Conservation (phyloP, 345 rosid genomes). For the Hibiscus trionum region DNA sequence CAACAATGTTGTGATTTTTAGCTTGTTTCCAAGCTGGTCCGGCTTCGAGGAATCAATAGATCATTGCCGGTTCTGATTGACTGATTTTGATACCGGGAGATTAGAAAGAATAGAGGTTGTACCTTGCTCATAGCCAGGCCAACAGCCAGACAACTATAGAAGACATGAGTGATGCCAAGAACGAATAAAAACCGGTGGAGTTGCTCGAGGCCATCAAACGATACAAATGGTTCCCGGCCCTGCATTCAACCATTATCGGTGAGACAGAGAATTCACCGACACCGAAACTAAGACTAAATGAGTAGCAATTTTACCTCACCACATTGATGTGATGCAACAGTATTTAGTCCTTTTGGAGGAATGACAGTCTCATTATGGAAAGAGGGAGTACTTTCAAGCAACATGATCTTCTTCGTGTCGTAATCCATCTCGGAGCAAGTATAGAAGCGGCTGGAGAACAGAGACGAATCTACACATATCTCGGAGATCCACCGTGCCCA, state of each 20-base stretch:
- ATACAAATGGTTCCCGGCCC: slow-evolving; percentile 93
- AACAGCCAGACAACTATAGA: slow-evolving; percentile 81
- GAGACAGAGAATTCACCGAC: background rate
- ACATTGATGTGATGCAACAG: slow-evolving; percentile 45
- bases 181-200: slow-evolving; percentile 87
- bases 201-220: slow-evolving; percentile 74
- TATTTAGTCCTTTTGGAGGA: slow-evolving; percentile 48
- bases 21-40: background rate
- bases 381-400: slow-evolving; percentile 32
- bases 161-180: slow-evolving; percentile 81
- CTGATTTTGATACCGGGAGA: background rate
- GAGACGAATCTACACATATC: slow-evolving; percentile 80
- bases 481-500: slow-evolving; percentile 85
- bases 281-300: background rate
- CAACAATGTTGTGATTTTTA: background rate
- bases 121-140: slow-evolving; percentile 97
- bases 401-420: slow-evolving; percentile 26
- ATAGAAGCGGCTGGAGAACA: slow-evolving; percentile 76
- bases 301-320: slow-evolving; percentile 46
- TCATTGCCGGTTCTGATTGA: no score
- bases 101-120: slow-evolving; percentile 15
- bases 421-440: slow-evolving; percentile 69
- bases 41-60: no score
- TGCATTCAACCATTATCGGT: slow-evolving; percentile 20
- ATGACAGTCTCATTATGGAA: slow-evolving; percentile 35